Base-by-base conservation (phyloP, 2,329 filamentous ascomycete genomes). In the Penicillium sclerotiorum region DNA sequence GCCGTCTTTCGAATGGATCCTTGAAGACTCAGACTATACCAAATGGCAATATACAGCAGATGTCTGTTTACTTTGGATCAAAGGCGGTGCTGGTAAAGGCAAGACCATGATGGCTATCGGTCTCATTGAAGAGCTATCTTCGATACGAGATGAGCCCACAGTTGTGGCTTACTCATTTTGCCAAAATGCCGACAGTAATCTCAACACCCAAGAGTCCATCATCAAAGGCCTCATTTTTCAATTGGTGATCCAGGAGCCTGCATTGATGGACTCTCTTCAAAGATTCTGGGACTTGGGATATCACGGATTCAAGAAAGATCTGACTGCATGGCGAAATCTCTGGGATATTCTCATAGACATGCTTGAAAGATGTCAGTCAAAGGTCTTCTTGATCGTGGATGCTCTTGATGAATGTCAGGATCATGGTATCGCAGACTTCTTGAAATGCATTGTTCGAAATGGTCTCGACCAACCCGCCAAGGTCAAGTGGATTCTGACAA, bases 101-200 rank as follows among this genome's bases (percentile, higher is more conserved):
- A 74, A 73, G 55, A 74, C 70, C 6, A 74, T 74, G 71, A 54
- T 72, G 11, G 55, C 70, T 1, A 65, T 61, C 30, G 65, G 61
- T 18, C 59, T 72, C 12, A 64, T 72, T 22, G 56, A 68, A 39
- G 38, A 58, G 42, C 47, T 67, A 17, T 17, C 22, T 2, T 28
- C 15, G 6, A 23, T 39, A 22, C 40, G 47, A 20, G 23, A 41
- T 39, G 41, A 28, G 11, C 57, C 38, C 33, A 52, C 35, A 13
- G 17, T 42, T 17, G 36, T 50, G 15, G 45, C 32, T 11, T 63
- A 56, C 42, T 64, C 56, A 21, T 62, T 62, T 47, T 61, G 53
- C 37, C 59, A 59, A 39, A 47, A 50, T 42, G 28, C 51, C 12
- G 49, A 61, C 25, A 18, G 42, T 28, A 33, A 52, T 20, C 49